Percentiles rank a stretch among this genome's conserved stretches.
These are phyloP conservation scores for Penicillium sclerotiorum DNA, from an alignment of 2,329 filamentous ascomycete genomes.

Conservation along the genomic window DNA sequence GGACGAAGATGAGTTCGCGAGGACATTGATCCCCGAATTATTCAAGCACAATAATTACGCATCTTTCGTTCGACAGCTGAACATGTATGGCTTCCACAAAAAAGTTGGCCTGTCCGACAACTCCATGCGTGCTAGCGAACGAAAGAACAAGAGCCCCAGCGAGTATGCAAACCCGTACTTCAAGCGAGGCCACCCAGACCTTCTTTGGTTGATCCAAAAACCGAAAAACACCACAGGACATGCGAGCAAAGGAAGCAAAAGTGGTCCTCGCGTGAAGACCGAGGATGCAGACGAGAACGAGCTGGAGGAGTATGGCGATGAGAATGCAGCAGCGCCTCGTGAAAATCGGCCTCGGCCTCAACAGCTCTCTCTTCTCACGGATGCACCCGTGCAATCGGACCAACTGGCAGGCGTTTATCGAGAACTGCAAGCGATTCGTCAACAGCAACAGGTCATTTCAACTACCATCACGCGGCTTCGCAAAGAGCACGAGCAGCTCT, in stretches of 20 bases:
- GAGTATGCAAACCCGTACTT: slow-evolving; percentile 99
- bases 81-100: slow-evolving; percentile 67
- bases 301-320: slow-evolving; percentile 62
- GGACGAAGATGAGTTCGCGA: slow-evolving; percentile 88
- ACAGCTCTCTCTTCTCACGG: slow-evolving; percentile 47
- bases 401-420: slow-evolving; percentile 77
- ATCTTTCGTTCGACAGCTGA: slow-evolving; percentile 73
- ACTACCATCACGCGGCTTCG: slow-evolving; percentile 78
- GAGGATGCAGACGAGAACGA: slow-evolving; percentile 64
- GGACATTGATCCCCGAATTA: slow-evolving; percentile 71
- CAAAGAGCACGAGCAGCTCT: slow-evolving; percentile 83
- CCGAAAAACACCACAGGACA: slow-evolving; percentile 72
- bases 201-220: slow-evolving; percentile 96
- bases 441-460: slow-evolving; percentile 84
- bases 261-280: slow-evolving; percentile 47
- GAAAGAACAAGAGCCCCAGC: slow-evolving; percentile 96
- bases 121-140: slow-evolving; percentile 94
- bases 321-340: slow-evolving; percentile 35
- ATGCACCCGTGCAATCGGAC: slow-evolving; percentile 61
- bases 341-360: slow-evolving; percentile 40
- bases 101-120: slow-evolving; percentile 91
- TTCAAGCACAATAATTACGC: slow-evolving; percentile 82
- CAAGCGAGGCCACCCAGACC: slow-evolving; percentile 84
- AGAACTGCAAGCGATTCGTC: slow-evolving; percentile 79
- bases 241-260: slow-evolving; percentile 54